Conservation (phyloP, 2,329 filamentous ascomycete species). For the Trichocomaceae sp. region DNA sequence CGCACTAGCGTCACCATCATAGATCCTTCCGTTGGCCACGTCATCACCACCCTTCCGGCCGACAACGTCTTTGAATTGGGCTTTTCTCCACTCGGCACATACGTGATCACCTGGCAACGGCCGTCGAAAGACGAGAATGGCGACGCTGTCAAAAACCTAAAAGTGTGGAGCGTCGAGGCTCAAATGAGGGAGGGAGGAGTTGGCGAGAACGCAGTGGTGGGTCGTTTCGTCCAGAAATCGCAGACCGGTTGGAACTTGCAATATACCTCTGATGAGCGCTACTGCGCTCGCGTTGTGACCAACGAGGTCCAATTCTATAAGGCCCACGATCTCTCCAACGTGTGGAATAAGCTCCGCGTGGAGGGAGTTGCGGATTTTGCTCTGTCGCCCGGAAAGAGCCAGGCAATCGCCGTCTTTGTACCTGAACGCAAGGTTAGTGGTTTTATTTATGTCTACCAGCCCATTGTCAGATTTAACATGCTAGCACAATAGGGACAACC, state of each 20-base stretch:
- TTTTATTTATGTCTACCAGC: slow-evolving; percentile 9
- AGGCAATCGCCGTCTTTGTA: slow-evolving; percentile 89
- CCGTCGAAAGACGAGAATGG: slow-evolving; percentile 87
- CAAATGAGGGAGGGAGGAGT: slow-evolving; percentile 49
- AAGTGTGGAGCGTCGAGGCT: slow-evolving; percentile 85
- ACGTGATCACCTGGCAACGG: slow-evolving; percentile 94
- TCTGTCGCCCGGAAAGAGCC: slow-evolving; percentile 78
- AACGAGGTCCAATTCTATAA: slow-evolving; percentile 98
- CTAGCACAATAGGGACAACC: slow-evolving; percentile 68
- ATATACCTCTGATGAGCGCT: slow-evolving; percentile 88
- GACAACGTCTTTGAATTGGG: slow-evolving; percentile 87
- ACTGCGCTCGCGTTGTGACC: slow-evolving; percentile 86
- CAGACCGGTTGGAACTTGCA: slow-evolving; percentile 96
- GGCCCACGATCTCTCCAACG: slow-evolving; percentile 72
- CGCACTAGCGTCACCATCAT: slow-evolving; percentile 65
- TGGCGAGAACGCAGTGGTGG: slow-evolving; percentile 65
- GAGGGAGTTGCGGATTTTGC: slow-evolving; percentile 89
- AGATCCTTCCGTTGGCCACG: slow-evolving; percentile 68
- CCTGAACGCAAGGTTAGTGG: slow-evolving; percentile 77
- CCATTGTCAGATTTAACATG: background rate
- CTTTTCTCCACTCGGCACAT: slow-evolving; percentile 88
- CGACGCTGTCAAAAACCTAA: slow-evolving; percentile 91
- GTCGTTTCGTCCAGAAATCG: slow-evolving; percentile 89
- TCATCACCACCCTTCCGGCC: slow-evolving; percentile 68
- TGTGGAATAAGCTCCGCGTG: slow-evolving; percentile 92